These are phyloP conservation scores for Marasmius tenuissimus DNA, from an alignment of 1,284 basidiomycete species.

Conservation along the genomic window DNA sequence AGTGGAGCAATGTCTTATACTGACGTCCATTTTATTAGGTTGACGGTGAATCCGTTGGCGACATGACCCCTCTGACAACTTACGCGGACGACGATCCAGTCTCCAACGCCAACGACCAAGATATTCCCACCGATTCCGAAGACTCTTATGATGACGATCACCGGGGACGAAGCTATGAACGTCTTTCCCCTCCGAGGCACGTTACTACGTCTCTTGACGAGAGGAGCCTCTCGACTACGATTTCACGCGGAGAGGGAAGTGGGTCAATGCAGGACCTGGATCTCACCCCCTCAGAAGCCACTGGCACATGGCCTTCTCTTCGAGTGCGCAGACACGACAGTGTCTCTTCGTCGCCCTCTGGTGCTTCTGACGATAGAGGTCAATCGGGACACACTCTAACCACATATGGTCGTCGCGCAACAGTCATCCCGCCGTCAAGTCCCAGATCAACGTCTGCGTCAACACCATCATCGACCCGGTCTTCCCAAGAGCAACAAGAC, in stretches of 20 bases:
- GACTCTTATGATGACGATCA: neutral
- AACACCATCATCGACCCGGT: slow-evolving; percentile 4
- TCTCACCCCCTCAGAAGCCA: slow-evolving; percentile 6
- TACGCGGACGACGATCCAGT: neutral
- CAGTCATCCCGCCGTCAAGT: neutral
- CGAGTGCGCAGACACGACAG: slow-evolving; percentile 4
- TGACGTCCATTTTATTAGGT: neutral
- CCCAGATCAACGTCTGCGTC: neutral
- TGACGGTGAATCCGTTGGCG: neutral
- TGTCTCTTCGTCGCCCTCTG: neutral
- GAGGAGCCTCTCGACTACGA: neutral
- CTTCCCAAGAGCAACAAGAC: slow-evolving; percentile 2
- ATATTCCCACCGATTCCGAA: neutral
- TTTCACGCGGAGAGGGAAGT: neutral
- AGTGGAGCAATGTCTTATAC: neutral
- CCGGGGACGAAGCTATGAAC: neutral
- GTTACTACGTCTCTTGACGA: neutral
- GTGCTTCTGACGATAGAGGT: neutral
- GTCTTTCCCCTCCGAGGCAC: neutral
- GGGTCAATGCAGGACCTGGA: slow-evolving; percentile 1
- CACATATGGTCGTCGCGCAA: slow-evolving; percentile 1
- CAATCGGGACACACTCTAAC: neutral
- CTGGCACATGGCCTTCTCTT: slow-evolving; percentile 11
- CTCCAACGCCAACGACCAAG: neutral
- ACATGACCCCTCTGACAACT: neutral